Evolutionary conservation across 2,329 filamentous ascomycete species (phyloP).

Genomic region (Cercospora nicotianae): DNA sequence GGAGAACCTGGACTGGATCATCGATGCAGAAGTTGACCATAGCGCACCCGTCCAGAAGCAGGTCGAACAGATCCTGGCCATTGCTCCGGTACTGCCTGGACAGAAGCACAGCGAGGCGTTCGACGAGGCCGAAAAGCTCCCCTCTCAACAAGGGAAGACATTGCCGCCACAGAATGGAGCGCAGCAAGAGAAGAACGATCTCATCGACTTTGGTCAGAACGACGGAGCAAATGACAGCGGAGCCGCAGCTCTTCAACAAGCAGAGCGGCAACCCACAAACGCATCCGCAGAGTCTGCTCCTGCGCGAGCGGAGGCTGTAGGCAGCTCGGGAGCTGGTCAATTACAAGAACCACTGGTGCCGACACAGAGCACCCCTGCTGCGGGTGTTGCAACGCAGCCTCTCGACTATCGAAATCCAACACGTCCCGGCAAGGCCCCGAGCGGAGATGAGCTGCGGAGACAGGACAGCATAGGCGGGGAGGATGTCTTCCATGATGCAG

Average conservation of each 20-base stretch:
- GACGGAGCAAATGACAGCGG: conserved; percentile 29
- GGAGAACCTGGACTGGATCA: conserved; percentile 92
- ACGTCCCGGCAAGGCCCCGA: conserved; percentile 8
- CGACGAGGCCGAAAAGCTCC: conserved; percentile 20
- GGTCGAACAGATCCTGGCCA: conserved; percentile 78
- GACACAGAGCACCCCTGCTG: conserved; percentile 18
- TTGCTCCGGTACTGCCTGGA: conserved; percentile 80
- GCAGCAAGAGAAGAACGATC: conserved; percentile 40
- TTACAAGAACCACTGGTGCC: conserved; percentile 23
- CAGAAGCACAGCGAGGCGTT: conserved; percentile 48
- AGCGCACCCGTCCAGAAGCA: conserved; percentile 64
- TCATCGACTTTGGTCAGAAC: conserved; percentile 61
- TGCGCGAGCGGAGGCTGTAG: conserved; percentile 11
- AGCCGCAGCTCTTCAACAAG: conserved; percentile 17
- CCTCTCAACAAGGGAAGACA: conserved; percentile 25
- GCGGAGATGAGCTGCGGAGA: conserved; percentile 28
- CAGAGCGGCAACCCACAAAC: conserved; percentile 12
- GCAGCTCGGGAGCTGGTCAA: background rate
- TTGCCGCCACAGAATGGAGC: background rate
- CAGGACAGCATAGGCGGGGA: conserved; percentile 46
- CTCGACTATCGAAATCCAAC: conserved; percentile 17
- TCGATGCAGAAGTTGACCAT: conserved; percentile 75
- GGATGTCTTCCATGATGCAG: conserved; percentile 52
- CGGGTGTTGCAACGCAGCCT: conserved; percentile 15
- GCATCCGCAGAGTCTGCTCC: conserved; percentile 9